Percentiles rank a stretch among this genome's conserved stretches.
Conservation (phyloP, 2,329 filamentous ascomycete genomes). For the Trichothecium roseum region DNA sequence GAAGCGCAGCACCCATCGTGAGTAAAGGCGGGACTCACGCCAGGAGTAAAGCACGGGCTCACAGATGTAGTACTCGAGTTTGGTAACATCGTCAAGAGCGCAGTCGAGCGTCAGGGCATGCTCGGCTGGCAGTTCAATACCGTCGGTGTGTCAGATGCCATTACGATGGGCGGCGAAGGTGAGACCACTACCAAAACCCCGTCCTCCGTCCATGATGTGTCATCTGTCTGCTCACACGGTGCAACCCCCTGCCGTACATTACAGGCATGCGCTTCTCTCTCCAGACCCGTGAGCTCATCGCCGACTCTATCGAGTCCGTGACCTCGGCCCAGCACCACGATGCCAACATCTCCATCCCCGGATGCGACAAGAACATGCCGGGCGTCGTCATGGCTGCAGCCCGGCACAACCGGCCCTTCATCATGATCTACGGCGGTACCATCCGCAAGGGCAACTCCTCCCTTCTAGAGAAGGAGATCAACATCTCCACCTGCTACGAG, state of each 20-base stretch:
- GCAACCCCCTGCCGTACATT: too few relatives aligned
- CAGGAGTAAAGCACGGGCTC: too few relatives aligned
- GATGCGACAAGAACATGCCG: conserved; percentile 98
- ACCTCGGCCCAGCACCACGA: conserved; percentile 89
- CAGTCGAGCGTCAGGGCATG: conserved; percentile 74
- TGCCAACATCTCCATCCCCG: conserved; percentile 85
- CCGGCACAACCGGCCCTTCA: conserved; percentile 79
- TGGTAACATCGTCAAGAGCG: conserved; percentile 76
- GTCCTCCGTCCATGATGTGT: not conserved
- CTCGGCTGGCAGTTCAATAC: conserved; percentile 93
- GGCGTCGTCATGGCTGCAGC: conserved; percentile 85
- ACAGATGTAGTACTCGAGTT: conserved; percentile 84
- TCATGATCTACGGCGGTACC: conserved; percentile 93
- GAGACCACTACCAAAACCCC: conserved; percentile 9
- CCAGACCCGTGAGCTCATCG: conserved; percentile 84
- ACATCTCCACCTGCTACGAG: conserved; percentile 83
- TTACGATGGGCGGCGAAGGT: conserved; percentile 94
- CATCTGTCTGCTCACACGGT: too few relatives aligned
- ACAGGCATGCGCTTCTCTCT: conserved; percentile 91
- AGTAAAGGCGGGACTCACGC: conserved; percentile 13
- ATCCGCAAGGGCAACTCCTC: conserved; percentile 79
- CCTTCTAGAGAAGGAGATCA: conserved; percentile 68
- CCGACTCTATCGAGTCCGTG: conserved; percentile 87
- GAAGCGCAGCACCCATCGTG: conserved; percentile 27
- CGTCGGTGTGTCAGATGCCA: conserved; percentile 78